Percentiles rank a stretch among this genome's conserved stretches.
Conservation (phyloP, 2,329 filamentous ascomycete species). For the Alternaria novae-zelandiae region DNA sequence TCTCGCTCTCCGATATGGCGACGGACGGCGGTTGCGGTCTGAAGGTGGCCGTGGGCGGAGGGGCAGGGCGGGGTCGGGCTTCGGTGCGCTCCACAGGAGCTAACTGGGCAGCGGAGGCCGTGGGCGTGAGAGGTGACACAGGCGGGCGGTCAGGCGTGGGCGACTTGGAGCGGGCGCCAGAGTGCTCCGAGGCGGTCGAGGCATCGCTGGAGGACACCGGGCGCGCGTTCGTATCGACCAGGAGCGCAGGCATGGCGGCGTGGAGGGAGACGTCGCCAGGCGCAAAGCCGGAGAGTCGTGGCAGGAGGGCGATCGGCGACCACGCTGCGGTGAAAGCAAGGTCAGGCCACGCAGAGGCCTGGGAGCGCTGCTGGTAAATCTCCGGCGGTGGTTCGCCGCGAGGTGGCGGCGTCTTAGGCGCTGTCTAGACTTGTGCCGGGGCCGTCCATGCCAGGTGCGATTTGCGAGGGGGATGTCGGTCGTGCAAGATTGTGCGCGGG, state of each 20-base stretch:
- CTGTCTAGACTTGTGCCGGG: constrained; percentile 11
- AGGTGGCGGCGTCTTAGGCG: constrained; percentile 17
- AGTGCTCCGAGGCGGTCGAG: constrained; percentile 27
- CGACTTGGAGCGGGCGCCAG: constrained; percentile 35
- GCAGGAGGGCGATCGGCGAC: constrained; percentile 18
- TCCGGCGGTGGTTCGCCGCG: constrained; percentile 15
- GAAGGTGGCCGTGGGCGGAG: constrained; percentile 45
- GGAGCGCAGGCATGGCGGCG: constrained; percentile 48
- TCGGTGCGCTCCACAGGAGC: constrained; percentile 38
- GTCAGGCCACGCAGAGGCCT: constrained; percentile 15
- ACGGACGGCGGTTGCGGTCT: constrained; percentile 52
- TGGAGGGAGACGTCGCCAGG: constrained; percentile 27
- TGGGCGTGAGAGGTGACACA: constrained; percentile 51
- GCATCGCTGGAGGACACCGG: constrained; percentile 34
- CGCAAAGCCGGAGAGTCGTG: constrained; percentile 23
- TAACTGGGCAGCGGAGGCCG: constrained; percentile 42
- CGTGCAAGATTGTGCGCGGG: constrained; percentile 1
- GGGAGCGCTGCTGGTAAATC: constrained; percentile 8
- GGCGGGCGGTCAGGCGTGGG: constrained; percentile 46
- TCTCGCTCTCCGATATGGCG: constrained; percentile 60
- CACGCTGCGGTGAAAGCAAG: constrained; percentile 6
- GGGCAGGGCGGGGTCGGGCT: constrained; percentile 31
- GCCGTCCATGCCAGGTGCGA: constrained; percentile 17
- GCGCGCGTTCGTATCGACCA: constrained; percentile 38
- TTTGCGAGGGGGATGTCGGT: constrained; percentile 9